Base-by-base conservation (phyloP, 768 basidiomycete genomes). In the Mycena alexandri region DNA sequence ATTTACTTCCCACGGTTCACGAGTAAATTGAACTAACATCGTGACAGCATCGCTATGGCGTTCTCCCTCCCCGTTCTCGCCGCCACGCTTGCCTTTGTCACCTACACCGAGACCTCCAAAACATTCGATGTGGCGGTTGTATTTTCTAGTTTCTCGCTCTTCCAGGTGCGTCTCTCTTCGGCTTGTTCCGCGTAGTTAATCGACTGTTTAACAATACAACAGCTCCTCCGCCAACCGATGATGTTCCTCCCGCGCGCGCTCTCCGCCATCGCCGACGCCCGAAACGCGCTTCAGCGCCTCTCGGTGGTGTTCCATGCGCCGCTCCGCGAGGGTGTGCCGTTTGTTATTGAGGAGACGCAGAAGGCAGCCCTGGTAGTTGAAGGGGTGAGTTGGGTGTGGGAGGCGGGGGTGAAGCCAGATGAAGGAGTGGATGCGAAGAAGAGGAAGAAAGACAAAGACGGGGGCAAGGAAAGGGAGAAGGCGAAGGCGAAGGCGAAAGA, bases 191-290 rank as follows among this genome's bases (percentile, higher is more conserved):
- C n/a, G n/a, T n/a, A n/a, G n/a, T n/a, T n/a, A n/a, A n/a, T n/a
- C n/a, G n/a, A n/a, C n/a, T n/a, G n/a, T n/a, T n/a, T n/a, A n/a
- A n/a, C n/a, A n/a, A n/a, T n/a, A n/a, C n/a, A n/a, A n/a, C 77
- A 88, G 81, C 84, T 92, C 34, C 84, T 92, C 41, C 85, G 90
- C 24, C 90, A 91, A 76, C 90, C 91, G 0, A 85, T 90, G 82
- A 86, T 89, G 86, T 88, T 88, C 75, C 79, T 90, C 43, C 89
- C 88, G 24, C 84, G 88, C 24, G 85, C 86, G 3, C 78, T 92
- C 21, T 89, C 89, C 17, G 84, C 87, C 6, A 86, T 85, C 36
- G 84, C 88, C 0, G 91, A 93, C 73, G 90, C 90, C 8, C 81
- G 83, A 63, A 91, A 85, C 72, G 92, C 91, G 0, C 76, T 92